These are phyloP conservation scores for Favolaschia claudopus DNA, from an alignment of 768 basidiomycete species.

Conservation along the genomic window DNA sequence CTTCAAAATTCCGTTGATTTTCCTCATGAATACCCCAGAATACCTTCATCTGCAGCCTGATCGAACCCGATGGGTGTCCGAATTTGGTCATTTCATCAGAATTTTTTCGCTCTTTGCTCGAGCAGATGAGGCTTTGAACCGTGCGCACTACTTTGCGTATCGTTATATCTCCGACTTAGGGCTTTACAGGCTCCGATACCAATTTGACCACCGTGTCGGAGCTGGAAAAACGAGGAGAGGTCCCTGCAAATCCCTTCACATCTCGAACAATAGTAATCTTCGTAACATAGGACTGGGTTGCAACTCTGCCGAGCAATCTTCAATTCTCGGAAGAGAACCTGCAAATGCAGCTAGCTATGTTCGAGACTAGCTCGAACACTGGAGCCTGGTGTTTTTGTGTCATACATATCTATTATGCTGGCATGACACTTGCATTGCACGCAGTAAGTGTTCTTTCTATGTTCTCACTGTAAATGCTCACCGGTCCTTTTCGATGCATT, in stretches of 20 bases:
- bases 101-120: conserved; percentile 69
- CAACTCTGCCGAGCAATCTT: conserved; percentile 73
- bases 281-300: conserved; percentile 63
- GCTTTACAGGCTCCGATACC: conserved; percentile 43
- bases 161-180: neutral
- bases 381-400: conserved; percentile 85
- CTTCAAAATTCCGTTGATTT: conserved; percentile 6
- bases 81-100: conserved; percentile 80
- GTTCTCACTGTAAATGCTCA: neutral
- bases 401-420: conserved; percentile 78
- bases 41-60: conserved; percentile 72
- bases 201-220: conserved; percentile 42
- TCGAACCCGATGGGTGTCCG: conserved; percentile 67
- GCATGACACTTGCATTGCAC: conserved; percentile 68
- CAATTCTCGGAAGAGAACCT: conserved; percentile 76
- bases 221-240: conserved; percentile 54
- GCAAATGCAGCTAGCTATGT: conserved; percentile 74
- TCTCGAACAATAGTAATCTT: neutral
- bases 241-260: conserved; percentile 35
- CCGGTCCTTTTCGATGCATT: neutral
- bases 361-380: conserved; percentile 79
- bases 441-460: conserved; percentile 54
- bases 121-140: conserved; percentile 62
- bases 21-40: conserved; percentile 47
- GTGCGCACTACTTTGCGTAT: conserved; percentile 43